Evolutionary conservation across 2,329 filamentous ascomycete genomes (phyloP), one percentile per base, ranked within the genome.

Genomic region (Paecilomyces niveus): DNA sequence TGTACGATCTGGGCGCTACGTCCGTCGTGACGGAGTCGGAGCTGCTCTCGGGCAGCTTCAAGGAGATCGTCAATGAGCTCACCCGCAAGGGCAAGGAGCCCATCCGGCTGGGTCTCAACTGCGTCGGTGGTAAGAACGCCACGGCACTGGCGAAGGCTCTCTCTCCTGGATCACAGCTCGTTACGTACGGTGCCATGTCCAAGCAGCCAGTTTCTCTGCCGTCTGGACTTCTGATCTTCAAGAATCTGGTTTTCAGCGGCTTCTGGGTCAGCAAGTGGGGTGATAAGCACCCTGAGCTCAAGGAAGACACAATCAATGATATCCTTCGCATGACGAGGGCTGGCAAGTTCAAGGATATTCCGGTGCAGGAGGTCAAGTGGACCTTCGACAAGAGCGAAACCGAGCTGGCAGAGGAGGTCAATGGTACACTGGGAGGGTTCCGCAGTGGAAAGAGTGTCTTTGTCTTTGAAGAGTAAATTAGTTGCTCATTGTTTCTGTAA

Each of bases 241-340:
- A 93, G 74, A 86, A 97, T 66, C 81, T 97, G 56, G 82, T 85
- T 55, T 96, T 97, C 69, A 83, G 90, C 61, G 95, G 94, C 3
- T 99, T 97, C 75, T 99, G 94, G 94, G 86, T 97, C 24, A 94
- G 89, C 70, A 85, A 83, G 60, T 97, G 94, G 93, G 90, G 89
- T 54, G 87, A 92, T 70, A 78, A 81, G 62, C 82, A 97, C 66
- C 83, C 86, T 0, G 80, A 81, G 5, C 86, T 88, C 60, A 95
- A 95, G 78, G 83, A 84, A 70, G 83, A 82, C 69, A 96, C 91
- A 52, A 86, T 97, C n/a, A 83, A 88, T 24, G 90, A 96, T 75
- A 87, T 99, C 35, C 76, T 99, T 61, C 83, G 86, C 49, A 74
- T 96, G 71, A 89, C 88, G 26, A 80, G 89, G 15, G 77, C 84